Base-by-base conservation (phyloP, 139 green algal species). In the Chlamydomonas schloesseri region DNA sequence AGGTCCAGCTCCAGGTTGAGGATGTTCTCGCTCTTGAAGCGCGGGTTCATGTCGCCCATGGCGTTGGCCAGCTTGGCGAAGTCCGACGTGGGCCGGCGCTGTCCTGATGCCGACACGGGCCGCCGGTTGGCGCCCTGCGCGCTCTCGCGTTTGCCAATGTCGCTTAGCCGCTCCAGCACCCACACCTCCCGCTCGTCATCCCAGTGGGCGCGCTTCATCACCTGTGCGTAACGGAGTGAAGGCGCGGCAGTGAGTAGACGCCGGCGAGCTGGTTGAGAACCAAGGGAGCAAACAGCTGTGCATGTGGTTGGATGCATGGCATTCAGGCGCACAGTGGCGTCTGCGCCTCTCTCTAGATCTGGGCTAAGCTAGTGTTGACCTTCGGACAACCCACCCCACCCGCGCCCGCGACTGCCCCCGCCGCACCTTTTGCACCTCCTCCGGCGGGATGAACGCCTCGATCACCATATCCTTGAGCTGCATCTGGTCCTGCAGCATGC, bases 11-110 rank as follows among this genome's bases (percentile, higher is more conserved):
- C 92, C 47, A 97, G 76, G 37, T 89, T 92, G 37, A 97, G 86
- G 64, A 97, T 95, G 89, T 97, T 97, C 64, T 97, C 95, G 24
- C 89, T 90, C 88, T 94, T 95, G 91, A 96, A 96, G 28, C 94
- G 79, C 28, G 94, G 93, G 86, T 96, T 96, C 89, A 95, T 93
- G 76, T 96, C 94, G 31, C 95, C 95, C 75, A 94, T 90, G 37
- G 89, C 88, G 34, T 88, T 90, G 17, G 91, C 91, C 57, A 93
- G 74, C 89, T 92, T 93, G 33, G 91, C 90, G 73, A 93, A 95
- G 23, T 91, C 90, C 24, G 92, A 95, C 29, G 88, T 92, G 14
- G 93, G 93, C 2, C 94, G 88, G 29, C 90, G 83, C 46, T 91
- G 87, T 24, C 88, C 89, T 9, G 65, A 75, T 0, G 87, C 87